phyloP scores from a whole-genome alignment of 73 alveolate genomes.

The Paramecium sonneborni region DNA sequence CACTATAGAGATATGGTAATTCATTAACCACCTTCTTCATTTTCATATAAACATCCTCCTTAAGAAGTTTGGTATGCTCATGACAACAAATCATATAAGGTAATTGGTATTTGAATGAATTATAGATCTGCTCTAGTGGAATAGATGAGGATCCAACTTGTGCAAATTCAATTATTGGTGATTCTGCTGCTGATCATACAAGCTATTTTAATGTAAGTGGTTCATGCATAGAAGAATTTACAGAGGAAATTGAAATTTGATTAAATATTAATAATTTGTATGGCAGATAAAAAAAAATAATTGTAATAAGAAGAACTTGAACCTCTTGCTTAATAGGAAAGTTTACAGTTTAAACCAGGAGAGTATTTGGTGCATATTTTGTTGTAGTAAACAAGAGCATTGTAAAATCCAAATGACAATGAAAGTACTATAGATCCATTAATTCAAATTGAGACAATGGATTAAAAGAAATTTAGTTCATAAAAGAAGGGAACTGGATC shows the following conservation, averaged over 20 bases:
- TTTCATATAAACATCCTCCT: constrained; percentile 37
- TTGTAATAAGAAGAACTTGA: background rate
- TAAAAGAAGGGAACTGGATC: constrained; percentile 79
- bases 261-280: background rate
- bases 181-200: constrained; percentile 29
- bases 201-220: constrained; percentile 1
- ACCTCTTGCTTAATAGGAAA: background rate
- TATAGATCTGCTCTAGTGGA: background rate
- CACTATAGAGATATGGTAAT: constrained; percentile 59
- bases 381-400: constrained; percentile 75
- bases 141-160: background rate
- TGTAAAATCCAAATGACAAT: constrained; percentile 37
- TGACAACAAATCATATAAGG: constrained; percentile 16
- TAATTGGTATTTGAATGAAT: background rate
- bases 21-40: constrained; percentile 55
- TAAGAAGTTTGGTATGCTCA: constrained; percentile 65
- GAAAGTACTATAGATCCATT: constrained; percentile 87
- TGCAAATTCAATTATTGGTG: constrained; percentile 18
- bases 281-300: background rate
- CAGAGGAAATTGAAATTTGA: constrained; percentile 5
- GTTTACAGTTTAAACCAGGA: constrained; percentile 53
- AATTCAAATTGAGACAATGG: constrained; percentile 68
- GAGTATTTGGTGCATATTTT: constrained; percentile 68
- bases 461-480: constrained; percentile 73
- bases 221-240: background rate